These are phyloP conservation scores for Carpinus fangiana DNA, from an alignment of 306 rosid genomes.

Conservation along the genomic window DNA sequence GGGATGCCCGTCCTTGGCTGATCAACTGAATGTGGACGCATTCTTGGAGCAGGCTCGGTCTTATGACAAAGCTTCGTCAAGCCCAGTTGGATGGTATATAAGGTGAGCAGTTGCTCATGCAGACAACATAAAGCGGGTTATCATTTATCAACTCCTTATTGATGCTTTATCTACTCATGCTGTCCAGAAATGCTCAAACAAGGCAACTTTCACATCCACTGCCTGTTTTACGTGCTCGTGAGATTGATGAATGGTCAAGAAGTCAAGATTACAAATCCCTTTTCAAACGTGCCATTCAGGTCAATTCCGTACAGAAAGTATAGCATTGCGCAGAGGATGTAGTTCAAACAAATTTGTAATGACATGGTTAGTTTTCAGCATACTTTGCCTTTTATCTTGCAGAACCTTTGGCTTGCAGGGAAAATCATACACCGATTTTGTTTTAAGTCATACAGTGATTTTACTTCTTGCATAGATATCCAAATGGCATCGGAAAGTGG, in stretches of 20 bases:
- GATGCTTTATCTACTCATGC: constrained; percentile 27
- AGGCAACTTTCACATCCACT: constrained; percentile 93
- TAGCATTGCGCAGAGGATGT: constrained; percentile 26
- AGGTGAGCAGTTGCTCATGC: constrained; percentile 46
- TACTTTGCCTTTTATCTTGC: neutral
- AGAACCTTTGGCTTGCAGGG: neutral
- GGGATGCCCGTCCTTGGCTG: constrained; percentile 94
- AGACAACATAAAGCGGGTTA: constrained; percentile 4
- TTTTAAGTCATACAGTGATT: neutral
- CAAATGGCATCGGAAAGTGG: neutral
- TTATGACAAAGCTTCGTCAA: constrained; percentile 93
- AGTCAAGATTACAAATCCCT: constrained; percentile 61
- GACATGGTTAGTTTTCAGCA: constrained; percentile 28
- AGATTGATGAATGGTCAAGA: constrained; percentile 95
- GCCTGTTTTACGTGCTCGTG: constrained; percentile 93
- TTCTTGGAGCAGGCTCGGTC: constrained; percentile 98
- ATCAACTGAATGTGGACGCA: constrained; percentile 92
- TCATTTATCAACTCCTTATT: neutral
- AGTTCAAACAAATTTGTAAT: constrained; percentile 26
- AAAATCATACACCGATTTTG: neutral
- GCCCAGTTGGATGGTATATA: constrained; percentile 93
- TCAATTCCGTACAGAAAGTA: constrained; percentile 29
- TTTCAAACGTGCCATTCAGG: constrained; percentile 55
- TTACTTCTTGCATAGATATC: neutral
- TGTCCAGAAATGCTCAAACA: constrained; percentile 87